A percentile compares a stretch with the other conserved stretches of the same genome.
Conservation (phyloP, 1,284 basidiomycete species). For the Cerrena zonata region DNA sequence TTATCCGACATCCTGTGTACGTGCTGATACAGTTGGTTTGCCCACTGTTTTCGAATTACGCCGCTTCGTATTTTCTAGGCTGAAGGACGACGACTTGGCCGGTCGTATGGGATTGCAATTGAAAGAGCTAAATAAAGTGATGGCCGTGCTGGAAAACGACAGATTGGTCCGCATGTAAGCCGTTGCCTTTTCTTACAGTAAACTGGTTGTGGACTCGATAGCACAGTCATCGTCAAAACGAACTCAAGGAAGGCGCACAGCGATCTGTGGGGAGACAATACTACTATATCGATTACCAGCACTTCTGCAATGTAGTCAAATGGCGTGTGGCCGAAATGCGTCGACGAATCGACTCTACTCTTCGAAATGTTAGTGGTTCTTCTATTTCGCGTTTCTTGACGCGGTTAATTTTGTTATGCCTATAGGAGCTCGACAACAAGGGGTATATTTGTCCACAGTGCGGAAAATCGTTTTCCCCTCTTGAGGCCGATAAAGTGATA, state of each 20-base stretch:
- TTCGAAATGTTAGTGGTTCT: slow-evolving; percentile 60
- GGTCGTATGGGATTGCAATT: slow-evolving; percentile 80
- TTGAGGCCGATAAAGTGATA: slow-evolving; percentile 81
- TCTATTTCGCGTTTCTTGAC: not conserved
- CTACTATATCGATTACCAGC: slow-evolving; percentile 94
- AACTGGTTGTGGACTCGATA: slow-evolving; percentile 4
- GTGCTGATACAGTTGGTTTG: slow-evolving; percentile 32
- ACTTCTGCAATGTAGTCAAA: slow-evolving; percentile 95
- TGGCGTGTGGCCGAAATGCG: slow-evolving; percentile 96
- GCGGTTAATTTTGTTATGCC: not conserved
- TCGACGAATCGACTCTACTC: slow-evolving; percentile 78
- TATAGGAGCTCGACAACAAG: slow-evolving; percentile 87
- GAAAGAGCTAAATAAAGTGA: slow-evolving; percentile 92
- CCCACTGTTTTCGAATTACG: not conserved
- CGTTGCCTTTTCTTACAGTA: slow-evolving; percentile 4
- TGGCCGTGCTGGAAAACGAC: slow-evolving; percentile 81
- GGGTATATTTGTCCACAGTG: slow-evolving; percentile 94
- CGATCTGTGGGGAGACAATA: slow-evolving; percentile 80
- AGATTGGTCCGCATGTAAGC: slow-evolving; percentile 78
- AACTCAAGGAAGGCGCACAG: slow-evolving; percentile 77
- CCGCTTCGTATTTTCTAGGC: no score
- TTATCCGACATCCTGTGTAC: slow-evolving; percentile 88
- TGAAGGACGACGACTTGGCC: slow-evolving; percentile 89
- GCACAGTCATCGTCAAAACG: slow-evolving; percentile 74
- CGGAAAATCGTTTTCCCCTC: slow-evolving; percentile 75